Conservation (phyloP, 331 rosid species). For the Arachis monticola region DNA sequence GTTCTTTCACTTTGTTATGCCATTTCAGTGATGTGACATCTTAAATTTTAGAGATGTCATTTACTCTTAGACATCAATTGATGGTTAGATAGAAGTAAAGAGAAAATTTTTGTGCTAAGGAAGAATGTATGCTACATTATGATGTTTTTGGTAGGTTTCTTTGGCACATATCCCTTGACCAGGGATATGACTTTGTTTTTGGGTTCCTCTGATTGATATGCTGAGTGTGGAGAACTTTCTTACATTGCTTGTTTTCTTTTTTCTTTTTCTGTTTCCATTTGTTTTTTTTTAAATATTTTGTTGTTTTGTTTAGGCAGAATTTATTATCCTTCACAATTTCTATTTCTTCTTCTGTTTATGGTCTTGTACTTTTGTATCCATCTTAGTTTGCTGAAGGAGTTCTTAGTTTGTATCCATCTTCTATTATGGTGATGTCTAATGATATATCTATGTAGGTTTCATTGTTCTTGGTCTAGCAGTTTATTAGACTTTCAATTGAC, state of each 20-base stretch:
- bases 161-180: too few relatives aligned
- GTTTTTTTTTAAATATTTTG: background rate
- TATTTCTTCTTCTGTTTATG: background rate
- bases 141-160: too few relatives aligned
- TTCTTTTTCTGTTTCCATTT: background rate
- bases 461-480: constrained; percentile 23
- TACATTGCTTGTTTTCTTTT: background rate
- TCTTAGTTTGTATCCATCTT: background rate
- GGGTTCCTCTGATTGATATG: background rate
- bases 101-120: too few relatives aligned
- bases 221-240: background rate
- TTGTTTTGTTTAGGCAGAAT: background rate
- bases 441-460: background rate
- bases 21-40: constrained; percentile 4
- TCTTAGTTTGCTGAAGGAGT: background rate
- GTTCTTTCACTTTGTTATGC: constrained; percentile 9
- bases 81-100: background rate
- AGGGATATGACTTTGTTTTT: background rate
- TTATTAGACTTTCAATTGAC: background rate
- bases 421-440: constrained; percentile 6
- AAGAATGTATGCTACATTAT: too few relatives aligned
- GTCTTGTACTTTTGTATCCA: background rate
- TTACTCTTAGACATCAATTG: background rate
- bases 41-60: background rate
- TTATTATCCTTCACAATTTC: background rate